These are phyloP conservation scores for Blastobotrys illinoisensis DNA, from an alignment of 1,139 yeast species.

Conservation along the genomic window DNA sequence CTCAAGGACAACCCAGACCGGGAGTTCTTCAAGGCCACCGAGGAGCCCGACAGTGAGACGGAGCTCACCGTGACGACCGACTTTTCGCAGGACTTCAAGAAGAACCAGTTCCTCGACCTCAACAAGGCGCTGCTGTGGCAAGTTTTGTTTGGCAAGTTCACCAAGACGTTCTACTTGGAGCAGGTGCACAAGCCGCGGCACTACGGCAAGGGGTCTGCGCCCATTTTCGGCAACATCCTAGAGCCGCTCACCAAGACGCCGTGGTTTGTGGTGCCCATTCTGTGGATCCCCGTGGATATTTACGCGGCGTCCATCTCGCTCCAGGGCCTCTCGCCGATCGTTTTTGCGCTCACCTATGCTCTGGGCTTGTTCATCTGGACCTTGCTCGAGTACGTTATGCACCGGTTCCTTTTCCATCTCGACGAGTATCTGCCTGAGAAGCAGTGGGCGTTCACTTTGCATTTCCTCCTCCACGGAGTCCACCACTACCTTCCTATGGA, in stretches of 20 bases:
- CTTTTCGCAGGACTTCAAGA: conserved; percentile 58
- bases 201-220: conserved; percentile 88
- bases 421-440: conserved; percentile 82
- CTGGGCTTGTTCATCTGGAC: conserved; percentile 89
- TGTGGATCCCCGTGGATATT: conserved; percentile 82
- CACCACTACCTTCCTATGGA: conserved; percentile 99
- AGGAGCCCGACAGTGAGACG: conserved; percentile 44
- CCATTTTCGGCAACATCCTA: conserved; percentile 66
- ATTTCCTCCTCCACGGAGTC: conserved; percentile 88
- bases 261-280: conserved; percentile 77
- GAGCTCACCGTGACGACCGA: conserved; percentile 76
- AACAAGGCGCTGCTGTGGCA: conserved; percentile 75
- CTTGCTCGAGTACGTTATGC: conserved; percentile 77
- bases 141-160: conserved; percentile 64
- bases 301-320: conserved; percentile 41
- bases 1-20: conserved; percentile 30
- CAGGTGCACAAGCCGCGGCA: conserved; percentile 98
- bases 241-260: conserved; percentile 68
- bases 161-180: conserved; percentile 85
- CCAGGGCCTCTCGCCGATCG: conserved; percentile 24
- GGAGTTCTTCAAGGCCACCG: conserved; percentile 20
- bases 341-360: conserved; percentile 39
- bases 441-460: conserved; percentile 67
- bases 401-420: conserved; percentile 88
- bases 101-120: conserved; percentile 82